A percentile compares a stretch with the other conserved stretches of the same genome.
Evolutionary conservation across 495 filamentous ascomycete genomes (phyloP).

Genomic region (Talaromyces thailandensis): DNA sequence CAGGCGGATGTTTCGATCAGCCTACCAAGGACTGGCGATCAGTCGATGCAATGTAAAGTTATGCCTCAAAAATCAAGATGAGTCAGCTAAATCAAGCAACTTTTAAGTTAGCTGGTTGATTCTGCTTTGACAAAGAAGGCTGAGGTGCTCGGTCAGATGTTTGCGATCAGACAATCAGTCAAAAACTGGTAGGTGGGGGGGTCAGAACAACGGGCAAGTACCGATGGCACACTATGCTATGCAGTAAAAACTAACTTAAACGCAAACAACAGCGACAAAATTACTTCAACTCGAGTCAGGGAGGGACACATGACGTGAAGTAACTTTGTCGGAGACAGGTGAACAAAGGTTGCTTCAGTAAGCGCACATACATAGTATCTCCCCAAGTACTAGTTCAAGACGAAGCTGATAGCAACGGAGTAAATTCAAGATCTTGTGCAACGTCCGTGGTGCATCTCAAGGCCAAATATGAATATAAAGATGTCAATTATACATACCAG

Average conservation of each 20-base stretch:
- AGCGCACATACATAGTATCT: not conserved
- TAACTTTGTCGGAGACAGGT: not conserved
- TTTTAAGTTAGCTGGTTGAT: not conserved
- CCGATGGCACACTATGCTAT: no score
- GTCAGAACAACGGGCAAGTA: not conserved
- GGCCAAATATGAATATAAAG: not conserved
- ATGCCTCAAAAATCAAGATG: not conserved
- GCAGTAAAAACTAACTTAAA: no score
- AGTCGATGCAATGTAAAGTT: not conserved
- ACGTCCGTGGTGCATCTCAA: not conserved
- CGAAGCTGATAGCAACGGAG: not conserved
- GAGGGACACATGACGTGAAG: not conserved
- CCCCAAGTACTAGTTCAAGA: no score
- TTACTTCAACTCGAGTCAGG: not conserved
- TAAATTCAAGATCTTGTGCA: not conserved
- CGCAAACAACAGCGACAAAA: not conserved
- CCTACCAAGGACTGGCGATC: not conserved
- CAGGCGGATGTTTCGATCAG: not conserved
- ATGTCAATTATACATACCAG: not conserved
- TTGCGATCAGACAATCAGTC: not conserved
- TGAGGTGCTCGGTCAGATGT: not conserved
- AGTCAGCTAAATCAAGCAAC: not conserved
- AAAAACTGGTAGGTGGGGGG: not conserved
- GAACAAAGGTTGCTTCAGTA: not conserved
- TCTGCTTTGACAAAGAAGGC: not conserved